phyloP scores from a whole-genome alignment of 768 basidiomycete species.

The Termitomyces sp. region DNA sequence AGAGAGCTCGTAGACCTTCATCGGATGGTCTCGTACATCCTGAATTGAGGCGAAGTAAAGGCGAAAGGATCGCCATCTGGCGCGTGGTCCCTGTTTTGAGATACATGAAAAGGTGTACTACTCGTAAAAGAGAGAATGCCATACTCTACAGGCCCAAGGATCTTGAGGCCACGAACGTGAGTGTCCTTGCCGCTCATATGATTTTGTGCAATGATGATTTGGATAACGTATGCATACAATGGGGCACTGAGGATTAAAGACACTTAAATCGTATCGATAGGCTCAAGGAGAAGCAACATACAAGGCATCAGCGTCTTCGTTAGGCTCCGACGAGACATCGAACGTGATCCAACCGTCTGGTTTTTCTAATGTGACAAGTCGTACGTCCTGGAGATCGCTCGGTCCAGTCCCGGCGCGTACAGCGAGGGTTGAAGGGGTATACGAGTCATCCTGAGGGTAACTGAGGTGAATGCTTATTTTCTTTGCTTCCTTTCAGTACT shows the following conservation, averaged over 20 bases:
- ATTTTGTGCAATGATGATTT: constrained; percentile 86
- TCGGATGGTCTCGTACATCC: constrained; percentile 75
- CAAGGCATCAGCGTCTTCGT: constrained; percentile 77
- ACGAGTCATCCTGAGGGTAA: constrained; percentile 87
- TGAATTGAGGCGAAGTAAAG: constrained; percentile 57
- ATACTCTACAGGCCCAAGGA: constrained; percentile 85
- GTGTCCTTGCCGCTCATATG: constrained; percentile 99
- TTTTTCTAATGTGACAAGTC: constrained; percentile 78
- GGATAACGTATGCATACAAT: constrained; percentile 83
- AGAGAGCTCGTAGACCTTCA: constrained; percentile 21
- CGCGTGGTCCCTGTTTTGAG: constrained; percentile 31
- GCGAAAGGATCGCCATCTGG: constrained; percentile 68
- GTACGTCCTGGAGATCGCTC: constrained; percentile 89
- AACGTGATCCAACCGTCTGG: constrained; percentile 94
- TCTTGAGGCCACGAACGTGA: constrained; percentile 85
- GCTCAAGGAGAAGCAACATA: constrained; percentile 29
- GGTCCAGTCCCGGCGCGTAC: constrained; percentile 90
- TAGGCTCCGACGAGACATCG: constrained; percentile 74
- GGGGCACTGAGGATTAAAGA: constrained; percentile 54
- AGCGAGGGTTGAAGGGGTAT: constrained; percentile 88
- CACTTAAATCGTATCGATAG: not conserved
- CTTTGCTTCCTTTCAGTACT: constrained; percentile 30
- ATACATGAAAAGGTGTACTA: constrained; percentile 1
- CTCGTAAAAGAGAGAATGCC: constrained; percentile 6
- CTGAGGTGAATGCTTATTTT: constrained; percentile 85